Conservation (phyloP, 2,329 filamentous ascomycete genomes). For the Talaromyces verruculosus region DNA sequence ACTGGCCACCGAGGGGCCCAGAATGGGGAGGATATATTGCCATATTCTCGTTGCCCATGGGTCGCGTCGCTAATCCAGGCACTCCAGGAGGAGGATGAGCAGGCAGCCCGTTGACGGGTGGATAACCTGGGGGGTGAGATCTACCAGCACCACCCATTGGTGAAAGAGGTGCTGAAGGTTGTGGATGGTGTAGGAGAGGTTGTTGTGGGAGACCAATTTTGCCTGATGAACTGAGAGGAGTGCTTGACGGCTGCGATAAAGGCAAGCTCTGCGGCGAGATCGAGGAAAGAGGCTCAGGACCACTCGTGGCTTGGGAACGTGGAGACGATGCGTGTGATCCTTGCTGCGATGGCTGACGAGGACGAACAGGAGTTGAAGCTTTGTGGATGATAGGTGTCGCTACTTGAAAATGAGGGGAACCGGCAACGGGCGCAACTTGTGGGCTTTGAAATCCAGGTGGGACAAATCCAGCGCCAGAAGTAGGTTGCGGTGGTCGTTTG, state of each 20-base stretch:
- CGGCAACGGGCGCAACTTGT: slow-evolving; percentile 55
- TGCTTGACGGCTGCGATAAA: slow-evolving; percentile 65
- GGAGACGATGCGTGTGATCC: slow-evolving; percentile 68
- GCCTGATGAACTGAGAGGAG: slow-evolving; percentile 61
- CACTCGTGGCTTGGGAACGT: slow-evolving; percentile 46
- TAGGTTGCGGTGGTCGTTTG: slow-evolving; percentile 61
- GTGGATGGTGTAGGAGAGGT: slow-evolving; percentile 56
- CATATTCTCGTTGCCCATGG: slow-evolving; percentile 51
- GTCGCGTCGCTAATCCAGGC: slow-evolving; percentile 56
- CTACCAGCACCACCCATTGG: slow-evolving; percentile 63
- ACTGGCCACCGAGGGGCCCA: slow-evolving; percentile 55
- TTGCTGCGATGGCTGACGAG: slow-evolving; percentile 77
- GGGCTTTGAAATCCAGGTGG: slow-evolving; percentile 56
- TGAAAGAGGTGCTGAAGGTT: slow-evolving; percentile 63
- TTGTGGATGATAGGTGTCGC: slow-evolving; percentile 82
- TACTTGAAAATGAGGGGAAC: slow-evolving; percentile 76
- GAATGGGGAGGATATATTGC: slow-evolving; percentile 56
- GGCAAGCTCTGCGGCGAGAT: slow-evolving; percentile 61
- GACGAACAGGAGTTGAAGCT: slow-evolving; percentile 73
- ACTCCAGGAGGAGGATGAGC: slow-evolving; percentile 55
- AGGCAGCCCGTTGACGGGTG: slow-evolving; percentile 53
- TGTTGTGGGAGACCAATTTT: slow-evolving; percentile 58
- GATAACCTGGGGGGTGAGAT: slow-evolving; percentile 53
- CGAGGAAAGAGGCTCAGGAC: slow-evolving; percentile 61
- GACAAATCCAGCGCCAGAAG: slow-evolving; percentile 47